These are phyloP conservation scores for Colletotrichum godetiae DNA, from an alignment of 2,329 filamentous ascomycete species.

Conservation along the genomic window DNA sequence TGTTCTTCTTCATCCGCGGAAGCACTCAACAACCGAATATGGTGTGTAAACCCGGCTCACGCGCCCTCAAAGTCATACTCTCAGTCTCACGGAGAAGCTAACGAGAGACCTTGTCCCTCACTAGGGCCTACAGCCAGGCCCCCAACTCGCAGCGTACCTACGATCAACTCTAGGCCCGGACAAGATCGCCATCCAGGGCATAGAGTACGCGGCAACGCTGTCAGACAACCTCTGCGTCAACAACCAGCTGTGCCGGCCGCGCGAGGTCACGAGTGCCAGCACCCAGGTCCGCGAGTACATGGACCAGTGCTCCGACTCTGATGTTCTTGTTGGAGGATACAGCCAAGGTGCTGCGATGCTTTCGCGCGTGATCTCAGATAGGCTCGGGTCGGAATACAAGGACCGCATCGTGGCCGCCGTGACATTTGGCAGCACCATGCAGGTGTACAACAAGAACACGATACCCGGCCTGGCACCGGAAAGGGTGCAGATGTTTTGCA, in stretches of 20 bases:
- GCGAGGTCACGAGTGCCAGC: background rate
- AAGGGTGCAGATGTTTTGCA: background rate
- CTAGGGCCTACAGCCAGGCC: background rate
- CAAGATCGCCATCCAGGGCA: background rate
- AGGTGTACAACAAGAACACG: background rate
- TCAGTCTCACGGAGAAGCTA: background rate
- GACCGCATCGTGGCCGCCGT: background rate
- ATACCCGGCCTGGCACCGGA: background rate
- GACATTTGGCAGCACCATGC: background rate
- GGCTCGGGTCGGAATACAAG: background rate
- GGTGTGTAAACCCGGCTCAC: background rate
- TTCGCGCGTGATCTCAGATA: background rate
- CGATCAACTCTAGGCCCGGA: background rate
- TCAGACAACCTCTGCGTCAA: background rate
- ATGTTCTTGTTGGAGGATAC: background rate
- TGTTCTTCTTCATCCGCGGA: background rate
- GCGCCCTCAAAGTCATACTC: too few relatives aligned
- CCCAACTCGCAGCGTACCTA: background rate
- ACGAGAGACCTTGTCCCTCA: background rate
- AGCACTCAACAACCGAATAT: background rate
- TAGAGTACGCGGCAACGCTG: background rate
- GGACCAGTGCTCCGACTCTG: background rate
- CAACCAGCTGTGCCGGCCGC: background rate
- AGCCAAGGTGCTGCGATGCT: background rate
- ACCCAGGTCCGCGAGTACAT: background rate